Base-by-base conservation (phyloP, 371 early-diverging fungal species). In the Choanephora cucurbitarum region DNA sequence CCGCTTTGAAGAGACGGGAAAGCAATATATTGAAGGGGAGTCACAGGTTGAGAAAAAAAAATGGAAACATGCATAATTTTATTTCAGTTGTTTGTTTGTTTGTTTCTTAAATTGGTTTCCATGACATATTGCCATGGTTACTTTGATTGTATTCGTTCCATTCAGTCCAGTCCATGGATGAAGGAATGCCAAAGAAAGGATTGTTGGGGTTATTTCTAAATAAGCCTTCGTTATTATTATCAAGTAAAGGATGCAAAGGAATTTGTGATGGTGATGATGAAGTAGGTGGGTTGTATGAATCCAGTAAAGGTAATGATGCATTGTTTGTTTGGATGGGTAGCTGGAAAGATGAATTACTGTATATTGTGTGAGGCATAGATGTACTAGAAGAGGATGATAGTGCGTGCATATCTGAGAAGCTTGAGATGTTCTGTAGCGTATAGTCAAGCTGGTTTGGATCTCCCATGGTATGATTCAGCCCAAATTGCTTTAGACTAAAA, bases 81-180 rank as follows among this genome's bases (percentile, higher is more conserved):
- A n/a, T n/a, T n/a, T n/a, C n/a, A n/a, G n/a, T n/a, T n/a, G n/a
- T n/a, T n/a, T n/a, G n/a, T n/a, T n/a, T n/a, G n/a, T n/a, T n/a
- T 14, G 10, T 37, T 37, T 37, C 2, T 37, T 37, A 37, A 43
- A 43, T 44, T 43, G 41, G 49, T 7, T 46, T 62, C 67, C 67
- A 67, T 13, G 52, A 50, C 11, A 60, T 50, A n/a, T 55, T 62
- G 5, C 62, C 56, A 51, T 69, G 62, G 34, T 62, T 62, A n/a
- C 54, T 66, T 45, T 72, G 72, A 28, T 62, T 69, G 72, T 72
- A 76, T 52, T 75, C 70, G 10, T 67, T 61, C 74, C 74, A 74
- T 39, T 73, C 78, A 1, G 72, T 63, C 72, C 78, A 77, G 39
- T 77, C 74, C 64, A 72, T 72, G 0, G 74, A 74, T 11, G 72